Base-by-base conservation (phyloP, 2,329 filamentous ascomycete genomes). In the Clonostachys solani region DNA sequence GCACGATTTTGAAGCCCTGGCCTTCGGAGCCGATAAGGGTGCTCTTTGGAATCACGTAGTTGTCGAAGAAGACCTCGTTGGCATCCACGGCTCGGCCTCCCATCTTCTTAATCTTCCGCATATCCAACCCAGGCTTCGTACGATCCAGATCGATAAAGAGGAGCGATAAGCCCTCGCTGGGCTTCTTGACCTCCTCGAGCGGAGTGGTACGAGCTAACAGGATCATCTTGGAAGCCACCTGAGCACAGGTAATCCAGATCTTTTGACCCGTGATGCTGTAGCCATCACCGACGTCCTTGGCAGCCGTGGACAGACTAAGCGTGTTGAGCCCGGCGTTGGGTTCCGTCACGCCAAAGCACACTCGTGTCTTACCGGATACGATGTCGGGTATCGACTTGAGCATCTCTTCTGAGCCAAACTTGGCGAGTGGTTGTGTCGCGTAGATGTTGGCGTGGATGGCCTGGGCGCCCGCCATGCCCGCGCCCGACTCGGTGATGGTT, bases 11-110 rank as follows among this genome's bases (percentile, higher is more conserved):
- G 73, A 95, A 95, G 0, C 90, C 89, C 48, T 87, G 75, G 6
- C 84, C 83, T 61, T 94, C 86, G 33, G 78, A 60, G 1, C 89
- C 89, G 40, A 95, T 80, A 1, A 92, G 68, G 0, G 81, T 73
- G 38, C 81, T 72, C 0, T 75, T 74, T 0, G 84, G 80, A 13
- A 94, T 80, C 5, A 66, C 62, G 62, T 92, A 95, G 54, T 84
- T 80, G 62, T 94, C 87, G 60, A 95, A 94, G 64, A 95, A 95
- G 2, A 95, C 85, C 60, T 94, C 87, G 54, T 95, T 95, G 1
- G 89, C 87, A 57, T 94, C 89, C 2, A 95, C 82, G 0, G 88
- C 87, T 12, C 87, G 73, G 0, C 88, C 87, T 9, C 90, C 90
- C 88, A 95, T 94, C 63, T 95, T 95, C 64, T 80, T 83, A 55